Base-by-base conservation (phyloP, 1,139 yeast species). In the Taphrina populina region DNA sequence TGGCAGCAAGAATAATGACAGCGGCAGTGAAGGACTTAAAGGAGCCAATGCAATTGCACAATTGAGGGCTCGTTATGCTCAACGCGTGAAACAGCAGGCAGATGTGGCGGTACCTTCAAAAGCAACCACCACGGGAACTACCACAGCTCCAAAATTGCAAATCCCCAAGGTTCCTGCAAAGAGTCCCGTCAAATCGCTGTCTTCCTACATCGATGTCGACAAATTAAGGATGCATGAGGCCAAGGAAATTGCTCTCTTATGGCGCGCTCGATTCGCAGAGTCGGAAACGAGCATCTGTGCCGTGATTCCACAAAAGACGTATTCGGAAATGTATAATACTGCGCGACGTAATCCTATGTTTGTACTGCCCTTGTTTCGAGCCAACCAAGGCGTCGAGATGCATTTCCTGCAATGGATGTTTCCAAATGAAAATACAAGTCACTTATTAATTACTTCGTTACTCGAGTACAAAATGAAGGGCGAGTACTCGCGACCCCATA, bases 401-500 rank as follows among this genome's bases (percentile, higher is more conserved):
- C 96, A 92, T 67, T 88, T 84, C 67, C 81, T 88, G 17, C 98
- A 94, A 71, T 94, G 98, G 98, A 76, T 82, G 17, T 87, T 88
- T 69, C 92, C 84, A 1, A 96, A 95, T 0, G 83, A 88, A 5
- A 66, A 81, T 39, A 90, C 97, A 3, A 76, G 88, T 2, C 96
- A 94, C 71, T 87, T 95, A 68, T 78, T 94, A 79, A 74, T 94
- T 64, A 94, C 98, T 1, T 82, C 96, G 0, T 76, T 94, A 61
- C 94, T 95, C 1, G 98, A 94, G 70, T 94, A 81, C 71, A 90
- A 92, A 69, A 77, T 88, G 35, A 96, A 92, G 67, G 81, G 81
- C 60, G 97, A 90, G 66, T 94, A 76, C 70, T 95, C 98, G 10
- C 83, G 87, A 65, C 98, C 98, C 1, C 98, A 94, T 68, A 88